These are phyloP conservation scores for Fusarium bulbicola DNA, from an alignment of 2,329 filamentous ascomycete species.

Conservation along the genomic window DNA sequence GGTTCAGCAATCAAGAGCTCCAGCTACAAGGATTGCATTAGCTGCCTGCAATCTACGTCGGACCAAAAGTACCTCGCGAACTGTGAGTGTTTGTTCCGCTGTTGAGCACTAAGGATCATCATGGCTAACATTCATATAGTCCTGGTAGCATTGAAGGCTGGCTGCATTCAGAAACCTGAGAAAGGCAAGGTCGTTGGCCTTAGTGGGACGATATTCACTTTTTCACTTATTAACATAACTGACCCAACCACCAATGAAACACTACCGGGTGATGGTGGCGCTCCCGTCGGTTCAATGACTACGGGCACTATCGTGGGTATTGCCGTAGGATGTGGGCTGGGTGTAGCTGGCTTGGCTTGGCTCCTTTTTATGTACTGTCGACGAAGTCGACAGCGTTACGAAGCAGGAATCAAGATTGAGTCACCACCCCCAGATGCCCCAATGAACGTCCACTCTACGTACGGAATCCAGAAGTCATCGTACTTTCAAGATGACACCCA, in stretches of 20 bases:
- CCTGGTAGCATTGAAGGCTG: constrained; percentile 57
- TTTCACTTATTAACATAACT: constrained; percentile 51
- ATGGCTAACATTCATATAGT: constrained; percentile 46
- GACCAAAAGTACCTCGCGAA: constrained; percentile 58
- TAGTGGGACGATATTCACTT: constrained; percentile 54
- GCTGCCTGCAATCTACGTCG: constrained; percentile 54
- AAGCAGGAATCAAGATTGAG: too few relatives aligned
- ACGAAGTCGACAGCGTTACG: constrained; percentile 19
- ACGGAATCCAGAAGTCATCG: too few relatives aligned
- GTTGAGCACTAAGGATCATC: too few relatives aligned
- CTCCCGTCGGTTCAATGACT: constrained; percentile 47
- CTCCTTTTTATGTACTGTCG: constrained; percentile 61
- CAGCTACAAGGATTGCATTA: constrained; percentile 50
- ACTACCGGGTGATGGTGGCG: constrained; percentile 39
- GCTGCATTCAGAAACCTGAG: constrained; percentile 56
- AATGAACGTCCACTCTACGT: constrained; percentile 1
- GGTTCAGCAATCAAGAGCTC: constrained; percentile 45
- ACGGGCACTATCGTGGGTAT: constrained; percentile 64
- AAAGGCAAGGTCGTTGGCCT: constrained; percentile 51
- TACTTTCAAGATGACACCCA: too few relatives aligned
- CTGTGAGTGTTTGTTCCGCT: constrained; percentile 41
- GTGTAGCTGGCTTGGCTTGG: constrained; percentile 52
- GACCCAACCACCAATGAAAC: constrained; percentile 42
- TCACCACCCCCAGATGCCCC: not conserved
- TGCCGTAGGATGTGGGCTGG: constrained; percentile 54